Conservation (phyloP, 768 basidiomycete species). For the Mycena latifolia region DNA sequence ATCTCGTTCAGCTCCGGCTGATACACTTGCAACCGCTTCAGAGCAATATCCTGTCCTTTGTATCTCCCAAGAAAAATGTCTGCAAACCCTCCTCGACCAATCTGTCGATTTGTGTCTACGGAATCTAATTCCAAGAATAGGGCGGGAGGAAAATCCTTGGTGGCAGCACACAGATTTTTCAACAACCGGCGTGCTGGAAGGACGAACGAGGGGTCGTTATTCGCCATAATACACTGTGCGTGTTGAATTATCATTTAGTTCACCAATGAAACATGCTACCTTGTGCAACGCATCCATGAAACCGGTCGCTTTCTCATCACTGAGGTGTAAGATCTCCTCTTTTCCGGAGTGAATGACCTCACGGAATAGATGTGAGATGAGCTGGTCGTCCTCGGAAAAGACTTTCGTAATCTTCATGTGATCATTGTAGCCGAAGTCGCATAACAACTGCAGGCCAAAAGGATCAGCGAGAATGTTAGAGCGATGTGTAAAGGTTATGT, state of each 20-base stretch:
- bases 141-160: too few relatives aligned
- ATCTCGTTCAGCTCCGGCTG: too few relatives aligned
- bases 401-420: not conserved
- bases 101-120: too few relatives aligned
- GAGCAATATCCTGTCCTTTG: too few relatives aligned
- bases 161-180: too few relatives aligned
- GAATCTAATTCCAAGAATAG: too few relatives aligned
- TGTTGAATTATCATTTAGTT: conserved; percentile 8
- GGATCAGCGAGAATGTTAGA: conserved; percentile 7
- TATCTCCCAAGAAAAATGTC: too few relatives aligned
- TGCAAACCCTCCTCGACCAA: too few relatives aligned
- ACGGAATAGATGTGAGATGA: conserved; percentile 3
- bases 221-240: too few relatives aligned
- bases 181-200: too few relatives aligned
- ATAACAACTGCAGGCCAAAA: conserved; percentile 15
- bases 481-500: conserved; percentile 7
- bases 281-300: conserved; percentile 15
- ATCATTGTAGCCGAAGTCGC: conserved; percentile 7
- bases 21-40: too few relatives aligned
- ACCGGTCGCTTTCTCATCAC: conserved; percentile 8
- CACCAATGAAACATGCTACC: conserved; percentile 8
- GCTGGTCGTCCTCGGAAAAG: not conserved
- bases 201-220: too few relatives aligned
- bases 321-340: conserved; percentile 16
- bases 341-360: conserved; percentile 10